Conservation (phyloP, 2,329 filamentous ascomycete species). For the Leptographium procerum region DNA sequence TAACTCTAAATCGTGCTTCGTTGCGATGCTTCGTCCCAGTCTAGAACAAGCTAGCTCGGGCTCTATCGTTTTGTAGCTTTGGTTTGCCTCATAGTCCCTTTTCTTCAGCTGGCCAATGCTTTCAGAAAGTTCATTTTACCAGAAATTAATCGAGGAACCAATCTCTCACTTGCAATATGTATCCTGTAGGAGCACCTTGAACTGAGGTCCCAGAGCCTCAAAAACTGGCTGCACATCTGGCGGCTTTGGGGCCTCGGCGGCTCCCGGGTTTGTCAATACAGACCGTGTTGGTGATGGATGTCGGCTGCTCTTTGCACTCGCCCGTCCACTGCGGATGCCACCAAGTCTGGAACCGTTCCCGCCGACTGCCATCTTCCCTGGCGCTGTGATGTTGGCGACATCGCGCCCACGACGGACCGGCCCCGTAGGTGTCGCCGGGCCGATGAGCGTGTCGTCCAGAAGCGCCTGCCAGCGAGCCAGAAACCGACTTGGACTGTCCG, state of each 20-base stretch:
- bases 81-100: too few relatives aligned
- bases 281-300: background rate
- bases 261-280: too few relatives aligned
- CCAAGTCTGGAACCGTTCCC: background rate
- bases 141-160: too few relatives aligned
- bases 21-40: background rate
- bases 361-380: constrained; percentile 16
- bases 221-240: constrained; percentile 2
- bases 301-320: background rate
- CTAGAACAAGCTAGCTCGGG: background rate
- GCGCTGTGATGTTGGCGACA: constrained; percentile 23
- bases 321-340: background rate
- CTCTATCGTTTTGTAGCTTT: background rate
- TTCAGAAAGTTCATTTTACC: too few relatives aligned
- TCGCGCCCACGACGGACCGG: constrained; percentile 41
- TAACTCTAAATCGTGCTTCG: background rate
- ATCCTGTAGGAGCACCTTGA: background rate
- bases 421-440: constrained; percentile 39
- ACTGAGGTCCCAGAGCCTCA: background rate
- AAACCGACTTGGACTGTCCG: constrained; percentile 56
- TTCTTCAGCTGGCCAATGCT: too few relatives aligned
- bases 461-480: constrained; percentile 61
- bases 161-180: background rate
- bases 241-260: background rate
- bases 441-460: constrained; percentile 55